Conservation (phyloP, 164 flowering plant genomes). For the Chimonanthus salicifolius region DNA sequence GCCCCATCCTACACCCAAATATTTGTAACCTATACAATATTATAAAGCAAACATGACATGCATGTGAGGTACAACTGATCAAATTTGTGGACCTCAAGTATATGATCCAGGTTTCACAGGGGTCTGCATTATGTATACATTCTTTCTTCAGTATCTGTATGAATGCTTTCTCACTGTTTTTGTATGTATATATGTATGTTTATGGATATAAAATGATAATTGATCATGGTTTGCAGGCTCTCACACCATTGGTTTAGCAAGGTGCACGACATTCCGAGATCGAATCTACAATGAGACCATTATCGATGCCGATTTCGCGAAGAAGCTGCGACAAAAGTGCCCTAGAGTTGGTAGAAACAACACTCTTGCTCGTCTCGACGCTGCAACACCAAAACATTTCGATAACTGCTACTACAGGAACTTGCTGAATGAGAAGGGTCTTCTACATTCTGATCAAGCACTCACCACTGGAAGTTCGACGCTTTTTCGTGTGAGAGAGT, state of each 20-base stretch:
- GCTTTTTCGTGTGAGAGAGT: conserved; percentile 17
- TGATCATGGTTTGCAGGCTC: conserved; percentile 16
- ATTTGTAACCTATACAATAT: too few species aligned
- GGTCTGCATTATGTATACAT: too few species aligned
- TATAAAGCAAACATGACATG: too few species aligned
- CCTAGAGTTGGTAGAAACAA: conserved; percentile 20
- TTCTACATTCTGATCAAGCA: conserved; percentile 31
- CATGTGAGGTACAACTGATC: too few species aligned
- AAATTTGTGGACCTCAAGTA: too few species aligned
- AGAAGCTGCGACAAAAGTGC: conserved; percentile 17
- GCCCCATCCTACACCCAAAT: too few species aligned
- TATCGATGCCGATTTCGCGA: conserved; percentile 23
- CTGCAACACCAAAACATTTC: conserved; percentile 17
- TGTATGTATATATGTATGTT: too few species aligned
- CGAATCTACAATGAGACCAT: conserved; percentile 26
- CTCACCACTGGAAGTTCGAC: conserved; percentile 20
- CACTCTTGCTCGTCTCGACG: conserved; percentile 18
- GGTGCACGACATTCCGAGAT: conserved; percentile 26
- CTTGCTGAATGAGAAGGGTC: conserved; percentile 21
- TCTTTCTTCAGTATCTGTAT: too few species aligned
- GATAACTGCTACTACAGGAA: conserved; percentile 25
- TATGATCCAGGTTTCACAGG: too few species aligned
- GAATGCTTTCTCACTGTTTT: too few species aligned
- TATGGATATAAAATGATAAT: too few species aligned
- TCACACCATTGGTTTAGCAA: conserved; percentile 36